Evolutionary conservation across 345 rosid genomes (phyloP).

Genomic region (Angophora floribunda): DNA sequence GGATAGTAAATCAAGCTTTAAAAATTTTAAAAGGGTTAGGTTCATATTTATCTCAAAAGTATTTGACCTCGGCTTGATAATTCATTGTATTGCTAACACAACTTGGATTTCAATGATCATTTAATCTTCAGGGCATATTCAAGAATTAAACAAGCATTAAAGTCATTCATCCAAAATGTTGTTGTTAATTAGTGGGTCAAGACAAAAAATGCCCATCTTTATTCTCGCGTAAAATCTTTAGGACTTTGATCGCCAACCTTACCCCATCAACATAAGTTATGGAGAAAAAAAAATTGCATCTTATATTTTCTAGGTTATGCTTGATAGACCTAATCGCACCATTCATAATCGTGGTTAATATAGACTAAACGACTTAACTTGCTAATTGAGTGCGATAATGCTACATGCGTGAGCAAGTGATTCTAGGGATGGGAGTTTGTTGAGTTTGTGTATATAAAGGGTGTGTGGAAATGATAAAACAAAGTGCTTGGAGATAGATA

Average conservation of each 20-base stretch:
- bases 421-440: not conserved
- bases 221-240: too few relatives aligned
- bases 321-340: not conserved
- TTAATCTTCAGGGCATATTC: too few relatives aligned
- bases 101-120: not conserved
- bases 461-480: too few relatives aligned
- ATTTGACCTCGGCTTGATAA: not conserved
- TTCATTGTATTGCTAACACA: not conserved
- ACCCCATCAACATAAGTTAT: not conserved
- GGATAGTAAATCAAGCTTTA: not conserved
- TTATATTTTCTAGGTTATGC: not conserved
- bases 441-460: not conserved
- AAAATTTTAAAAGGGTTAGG: too few relatives aligned
- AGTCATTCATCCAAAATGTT: rapidly evolving
- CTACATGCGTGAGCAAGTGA: not conserved
- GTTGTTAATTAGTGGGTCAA: not conserved
- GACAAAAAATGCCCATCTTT: not conserved
- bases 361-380: not conserved
- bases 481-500: not conserved
- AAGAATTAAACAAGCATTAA: not conserved
- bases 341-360: not conserved
- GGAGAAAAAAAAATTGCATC: not conserved
- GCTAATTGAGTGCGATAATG: not conserved
- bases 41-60: not conserved
- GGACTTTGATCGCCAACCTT: too few relatives aligned